A percentile compares a stretch with the other conserved stretches of the same genome.
These are phyloP conservation scores for Thraustochytrium striatum DNA, from an alignment of 352 stramenopile species.

Conservation along the genomic window DNA sequence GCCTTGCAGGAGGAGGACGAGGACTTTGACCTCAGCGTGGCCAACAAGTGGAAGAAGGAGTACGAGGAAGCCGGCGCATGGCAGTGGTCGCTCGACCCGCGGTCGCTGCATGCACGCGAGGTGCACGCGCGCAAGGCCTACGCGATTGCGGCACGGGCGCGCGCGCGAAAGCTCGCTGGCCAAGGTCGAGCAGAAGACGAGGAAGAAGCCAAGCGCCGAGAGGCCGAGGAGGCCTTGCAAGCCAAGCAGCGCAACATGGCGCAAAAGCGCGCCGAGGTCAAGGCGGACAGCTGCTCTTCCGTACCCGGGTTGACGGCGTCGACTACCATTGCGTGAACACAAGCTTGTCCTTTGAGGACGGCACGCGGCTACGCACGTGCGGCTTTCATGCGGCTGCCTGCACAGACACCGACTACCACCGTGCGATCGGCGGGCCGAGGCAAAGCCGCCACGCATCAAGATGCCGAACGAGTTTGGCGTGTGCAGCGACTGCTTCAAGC, in stretches of 20 bases:
- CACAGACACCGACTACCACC: slow-evolving; percentile 13
- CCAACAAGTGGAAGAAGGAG: slow-evolving; percentile 46
- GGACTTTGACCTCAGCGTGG: slow-evolving; percentile 33
- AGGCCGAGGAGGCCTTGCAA: neutral
- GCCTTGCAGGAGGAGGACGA: slow-evolving; percentile 26
- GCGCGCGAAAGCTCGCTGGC: slow-evolving; percentile 10
- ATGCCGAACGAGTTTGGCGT: slow-evolving; percentile 22
- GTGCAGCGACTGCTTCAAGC: slow-evolving; percentile 24
- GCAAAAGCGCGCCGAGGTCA: neutral
- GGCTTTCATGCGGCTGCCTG: slow-evolving; percentile 32
- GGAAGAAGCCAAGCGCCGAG: neutral
- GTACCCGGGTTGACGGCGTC: slow-evolving; percentile 16
- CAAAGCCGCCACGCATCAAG: neutral
- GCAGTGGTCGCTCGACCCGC: slow-evolving; percentile 40
- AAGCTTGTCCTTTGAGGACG: neutral
- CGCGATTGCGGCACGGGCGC: slow-evolving; percentile 28
- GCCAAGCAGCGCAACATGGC: neutral
- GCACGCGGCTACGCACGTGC: slow-evolving; percentile 13
- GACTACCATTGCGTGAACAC: slow-evolving; percentile 45
- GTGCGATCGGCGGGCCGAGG: neutral
- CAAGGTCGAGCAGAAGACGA: neutral
- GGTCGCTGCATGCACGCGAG: slow-evolving; percentile 16
- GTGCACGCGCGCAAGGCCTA: neutral
- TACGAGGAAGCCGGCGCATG: slow-evolving; percentile 35
- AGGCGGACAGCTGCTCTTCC: slow-evolving; percentile 35